phyloP scores from a whole-genome alignment of 2,329 filamentous ascomycete species.

The Stemphylium vesicarium region DNA sequence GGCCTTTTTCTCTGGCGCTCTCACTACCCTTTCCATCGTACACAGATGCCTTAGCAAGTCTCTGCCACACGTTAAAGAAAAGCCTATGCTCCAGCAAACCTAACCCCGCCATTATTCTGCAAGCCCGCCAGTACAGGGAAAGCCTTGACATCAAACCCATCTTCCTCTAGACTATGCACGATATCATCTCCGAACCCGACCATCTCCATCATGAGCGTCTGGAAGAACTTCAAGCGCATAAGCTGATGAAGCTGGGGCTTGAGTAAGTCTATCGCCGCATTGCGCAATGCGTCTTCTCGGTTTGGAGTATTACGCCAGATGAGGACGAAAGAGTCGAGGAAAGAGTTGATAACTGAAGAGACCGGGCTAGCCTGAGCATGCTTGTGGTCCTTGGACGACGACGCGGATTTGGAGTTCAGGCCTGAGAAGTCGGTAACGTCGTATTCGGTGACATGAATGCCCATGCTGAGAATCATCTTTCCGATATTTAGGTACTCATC shows the following conservation, averaged over 20 bases:
- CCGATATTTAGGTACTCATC: slow-evolving; percentile 20
- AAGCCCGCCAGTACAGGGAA: slow-evolving; percentile 1
- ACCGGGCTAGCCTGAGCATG: not conserved
- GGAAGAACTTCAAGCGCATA: slow-evolving; percentile 20
- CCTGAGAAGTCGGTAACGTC: not conserved
- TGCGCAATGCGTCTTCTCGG: slow-evolving; percentile 22
- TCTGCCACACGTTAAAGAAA: not conserved
- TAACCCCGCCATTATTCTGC: not conserved
- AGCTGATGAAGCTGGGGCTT: slow-evolving; percentile 22
- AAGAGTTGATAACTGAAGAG: slow-evolving; percentile 8
- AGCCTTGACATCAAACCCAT: slow-evolving; percentile 26
- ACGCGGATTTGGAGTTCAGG: not conserved
- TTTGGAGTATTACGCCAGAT: slow-evolving; percentile 29
- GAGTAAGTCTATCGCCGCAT: slow-evolving; percentile 22
- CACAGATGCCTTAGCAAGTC: too few species aligned
- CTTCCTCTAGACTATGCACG: slow-evolving; percentile 21
- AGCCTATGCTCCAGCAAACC: not conserved
- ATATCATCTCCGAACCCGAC: slow-evolving; percentile 23
- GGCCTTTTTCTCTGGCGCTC: too few species aligned
- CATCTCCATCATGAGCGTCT: slow-evolving; percentile 21
- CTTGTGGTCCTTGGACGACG: too few species aligned
- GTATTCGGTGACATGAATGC: not conserved
- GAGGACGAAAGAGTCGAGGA: slow-evolving; percentile 30
- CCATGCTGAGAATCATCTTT: slow-evolving; percentile 11
- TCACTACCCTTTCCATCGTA: too few species aligned